A percentile compares a stretch with the other conserved stretches of the same genome.
These are phyloP conservation scores for Trichophyton verrucosum DNA, from an alignment of 2,329 filamentous ascomycete species.

Conservation along the genomic window DNA sequence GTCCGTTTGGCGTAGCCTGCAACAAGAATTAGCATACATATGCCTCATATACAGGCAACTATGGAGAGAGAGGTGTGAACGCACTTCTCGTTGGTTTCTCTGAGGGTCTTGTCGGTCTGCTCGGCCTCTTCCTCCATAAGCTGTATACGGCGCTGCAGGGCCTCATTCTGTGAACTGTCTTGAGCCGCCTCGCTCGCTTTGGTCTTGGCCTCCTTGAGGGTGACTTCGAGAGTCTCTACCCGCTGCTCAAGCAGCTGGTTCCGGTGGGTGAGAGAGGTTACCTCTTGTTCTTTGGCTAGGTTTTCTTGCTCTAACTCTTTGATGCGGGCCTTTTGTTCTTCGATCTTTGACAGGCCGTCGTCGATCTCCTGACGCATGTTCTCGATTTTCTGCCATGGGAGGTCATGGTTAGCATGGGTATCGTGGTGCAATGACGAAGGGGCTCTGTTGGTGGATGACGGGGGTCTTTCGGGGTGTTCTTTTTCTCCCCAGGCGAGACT, in stretches of 20 bases:
- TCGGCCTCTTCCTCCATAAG: constrained; percentile 97
- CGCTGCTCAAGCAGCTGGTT: constrained; percentile 81
- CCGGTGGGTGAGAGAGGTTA: constrained; percentile 91
- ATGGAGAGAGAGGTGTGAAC: constrained; percentile 25
- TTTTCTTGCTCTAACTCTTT: constrained; percentile 92
- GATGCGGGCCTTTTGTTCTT: constrained; percentile 77
- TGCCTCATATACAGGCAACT: neutral
- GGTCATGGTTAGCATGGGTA: neutral
- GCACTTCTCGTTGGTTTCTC: constrained; percentile 98
- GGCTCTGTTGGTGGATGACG: neutral
- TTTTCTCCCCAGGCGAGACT: neutral
- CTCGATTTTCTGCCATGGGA: constrained; percentile 18
- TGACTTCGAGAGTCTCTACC: constrained; percentile 80
- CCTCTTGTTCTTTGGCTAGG: constrained; percentile 92
- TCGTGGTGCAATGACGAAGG: neutral
- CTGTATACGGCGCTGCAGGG: constrained; percentile 81
- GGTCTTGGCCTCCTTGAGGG: constrained; percentile 78
- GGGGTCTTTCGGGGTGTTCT: neutral
- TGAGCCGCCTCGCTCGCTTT: constrained; percentile 68
- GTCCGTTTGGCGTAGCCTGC: constrained; percentile 93
- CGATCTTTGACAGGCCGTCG: constrained; percentile 64
- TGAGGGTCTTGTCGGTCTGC: constrained; percentile 86
- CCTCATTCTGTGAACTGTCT: constrained; percentile 82
- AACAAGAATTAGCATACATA: neutral
- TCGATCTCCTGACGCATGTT: constrained; percentile 89